Evolutionary conservation across 352 stramenopile genomes (phyloP), one percentile per base, ranked within the genome.

Genomic region (Pythium biforme): DNA sequence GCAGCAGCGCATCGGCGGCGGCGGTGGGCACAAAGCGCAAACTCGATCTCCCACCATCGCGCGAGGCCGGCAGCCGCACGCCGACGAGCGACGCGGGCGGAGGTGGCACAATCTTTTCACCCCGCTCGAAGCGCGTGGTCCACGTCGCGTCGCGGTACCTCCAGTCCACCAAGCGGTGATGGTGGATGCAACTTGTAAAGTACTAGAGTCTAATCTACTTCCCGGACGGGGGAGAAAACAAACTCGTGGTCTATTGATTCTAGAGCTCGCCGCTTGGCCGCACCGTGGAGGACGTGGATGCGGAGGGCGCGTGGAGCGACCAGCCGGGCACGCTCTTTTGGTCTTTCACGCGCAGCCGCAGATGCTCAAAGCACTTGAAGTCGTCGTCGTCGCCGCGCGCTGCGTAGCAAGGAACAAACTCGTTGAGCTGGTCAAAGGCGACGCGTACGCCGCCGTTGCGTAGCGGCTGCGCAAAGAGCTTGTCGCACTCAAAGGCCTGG

Each of bases 331-430:
- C 76, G 56, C 83, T 92, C 64, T 84, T 88, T 27, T 81, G 78
- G 62, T 94, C 83, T 68, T 94, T 92, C n/a, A 94, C 83, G 27
- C 85, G 83, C 74, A 94, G 64, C 0, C 74, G 75, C 54, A 94
- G 77, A 51, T 64, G 65, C 51, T 91, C 83, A 59, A 90, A 94
- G 70, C 85, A 94, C 65, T 77, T 73, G 59, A 85, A 89, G 25
- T 58, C 48, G 39, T 58, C 47, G 1, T 58, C 48, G 8, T 64
- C 33, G 39, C 39, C 57, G 63, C 57, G 62, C 63, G 73, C 46
- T 0, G 54, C 39, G 54, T 92, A 92, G 73, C 85, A 94, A 39
- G 85, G 85, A 19, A 91, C 72, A 53, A 81, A 92, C 55, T 92
- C 81, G 55, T 94, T 89, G 47, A 91, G 75, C 22, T 80, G 70